Evolutionary conservation across 2,329 filamentous ascomycete species (phyloP).

Genomic region (Geoglossum cookeanum): DNA sequence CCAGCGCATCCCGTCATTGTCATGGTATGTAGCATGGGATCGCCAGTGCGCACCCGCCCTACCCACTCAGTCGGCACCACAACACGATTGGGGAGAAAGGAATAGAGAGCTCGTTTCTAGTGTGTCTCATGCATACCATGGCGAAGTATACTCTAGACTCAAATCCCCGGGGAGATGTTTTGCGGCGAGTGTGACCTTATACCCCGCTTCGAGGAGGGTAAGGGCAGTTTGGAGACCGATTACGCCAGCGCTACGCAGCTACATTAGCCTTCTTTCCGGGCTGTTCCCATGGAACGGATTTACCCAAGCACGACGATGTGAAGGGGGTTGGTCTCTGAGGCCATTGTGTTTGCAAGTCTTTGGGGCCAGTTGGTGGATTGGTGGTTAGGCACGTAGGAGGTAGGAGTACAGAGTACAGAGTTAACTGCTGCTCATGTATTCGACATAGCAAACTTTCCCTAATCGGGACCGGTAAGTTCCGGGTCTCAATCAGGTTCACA

Average conservation of each 20-base stretch:
- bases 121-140: conserved; percentile 15
- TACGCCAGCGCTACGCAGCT: conserved; percentile 20
- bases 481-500: no score
- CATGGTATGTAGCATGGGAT: conserved; percentile 19
- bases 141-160: conserved; percentile 25
- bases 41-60: conserved; percentile 31
- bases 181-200: conserved; percentile 24
- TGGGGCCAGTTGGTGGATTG: no score
- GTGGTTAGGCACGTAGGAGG: no score
- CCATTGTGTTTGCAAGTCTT: neutral
- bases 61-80: conserved; percentile 9
- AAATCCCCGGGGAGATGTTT: conserved; percentile 24
- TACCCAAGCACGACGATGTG: neutral
- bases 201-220: conserved; percentile 22
- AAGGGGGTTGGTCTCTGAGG: neutral
- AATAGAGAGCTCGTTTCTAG: no score
- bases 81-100: neutral
- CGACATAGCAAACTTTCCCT: no score
- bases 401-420: no score
- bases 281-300: no score
- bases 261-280: neutral
- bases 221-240: conserved; percentile 27
- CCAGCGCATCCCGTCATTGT: conserved; percentile 21
- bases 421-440: no score
- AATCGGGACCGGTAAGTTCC: no score